These are phyloP conservation scores for Strobilomyces echinocephalus DNA, from an alignment of 768 basidiomycete species.

Conservation along the genomic window DNA sequence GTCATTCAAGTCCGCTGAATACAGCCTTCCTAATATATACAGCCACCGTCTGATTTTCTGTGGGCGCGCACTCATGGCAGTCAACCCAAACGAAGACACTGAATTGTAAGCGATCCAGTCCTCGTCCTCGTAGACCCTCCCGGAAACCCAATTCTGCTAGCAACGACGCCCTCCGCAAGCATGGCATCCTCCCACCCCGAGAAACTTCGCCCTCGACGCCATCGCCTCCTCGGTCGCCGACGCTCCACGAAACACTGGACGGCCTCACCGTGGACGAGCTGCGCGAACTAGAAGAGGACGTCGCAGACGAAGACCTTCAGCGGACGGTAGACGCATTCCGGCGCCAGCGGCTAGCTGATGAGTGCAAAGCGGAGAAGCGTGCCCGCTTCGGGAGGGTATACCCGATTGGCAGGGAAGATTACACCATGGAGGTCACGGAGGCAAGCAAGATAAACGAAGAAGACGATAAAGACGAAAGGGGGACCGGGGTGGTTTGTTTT, in stretches of 20 bases:
- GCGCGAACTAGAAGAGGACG: constrained; percentile 66
- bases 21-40: constrained; percentile 31
- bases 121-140: neutral
- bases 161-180: constrained; percentile 89
- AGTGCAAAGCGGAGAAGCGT: constrained; percentile 50
- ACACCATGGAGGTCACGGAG: constrained; percentile 92
- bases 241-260: constrained; percentile 61
- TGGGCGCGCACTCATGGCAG: constrained; percentile 38
- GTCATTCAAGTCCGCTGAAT: constrained; percentile 28
- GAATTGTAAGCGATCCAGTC: constrained; percentile 69
- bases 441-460: constrained; percentile 70
- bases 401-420: constrained; percentile 89
- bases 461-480: constrained; percentile 60
- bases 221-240: constrained; percentile 76
- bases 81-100: constrained; percentile 88
- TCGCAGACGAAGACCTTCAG: constrained; percentile 69
- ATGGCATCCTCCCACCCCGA: constrained; percentile 83
- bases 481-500: constrained; percentile 92
- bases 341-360: constrained; percentile 59
- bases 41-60: constrained; percentile 8
- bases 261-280: constrained; percentile 62
- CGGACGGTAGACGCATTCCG: constrained; percentile 65
- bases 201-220: constrained; percentile 66
- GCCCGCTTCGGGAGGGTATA: constrained; percentile 80
- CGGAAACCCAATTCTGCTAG: constrained; percentile 35